Evolutionary conservation across 768 basidiomycete genomes (phyloP), one percentile per base, ranked within the genome.

Genomic region (Trametopsis cervina): DNA sequence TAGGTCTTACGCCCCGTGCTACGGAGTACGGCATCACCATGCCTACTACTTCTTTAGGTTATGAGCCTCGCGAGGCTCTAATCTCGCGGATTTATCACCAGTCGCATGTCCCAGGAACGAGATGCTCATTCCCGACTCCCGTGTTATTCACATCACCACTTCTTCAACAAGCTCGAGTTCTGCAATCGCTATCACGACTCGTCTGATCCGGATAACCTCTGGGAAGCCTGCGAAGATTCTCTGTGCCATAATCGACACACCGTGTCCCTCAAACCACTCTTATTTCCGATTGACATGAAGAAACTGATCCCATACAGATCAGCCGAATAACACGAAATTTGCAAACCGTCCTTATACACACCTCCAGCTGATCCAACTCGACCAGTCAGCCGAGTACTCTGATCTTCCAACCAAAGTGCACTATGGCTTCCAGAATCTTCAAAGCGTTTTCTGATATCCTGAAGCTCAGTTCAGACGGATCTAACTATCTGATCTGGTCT

Each of bases 371-470:
- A 33, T 15, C 29, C 7, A 33, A 33, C 29, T 33, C 29, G 15
- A 33, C 29, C 29, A 33, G 29, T 33, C 7, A 33, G 9, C 29
- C 29, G 15, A 33, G 29, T 33, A 33, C 29, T 15, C 7, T 15
- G 9, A 33, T 15, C 29, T 15, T 7, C 15, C 29, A 7, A 7
- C 29, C 29, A 33, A 33, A 33, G 15, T 33, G 9, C 29, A 33
- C 29, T 15, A 33, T 33, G 29, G 29, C 29, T 33, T 33, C 29
- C 13, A 23, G 25, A 7, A 42, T 42, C 23, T 42, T 42, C 42
- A 42, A 42, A 42, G 42, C 42, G 12, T 42, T 42, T n/a, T 9
- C 13, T 23, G 42, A 42, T 25, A 23, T 42, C 9, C 42, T 23
- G 4, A 42, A 42, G 22, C 42, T 42, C 4, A 20, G 5, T 9